phyloP scores from a whole-genome alignment of 2,329 filamentous ascomycete species.

The Lachnellula suecica region DNA sequence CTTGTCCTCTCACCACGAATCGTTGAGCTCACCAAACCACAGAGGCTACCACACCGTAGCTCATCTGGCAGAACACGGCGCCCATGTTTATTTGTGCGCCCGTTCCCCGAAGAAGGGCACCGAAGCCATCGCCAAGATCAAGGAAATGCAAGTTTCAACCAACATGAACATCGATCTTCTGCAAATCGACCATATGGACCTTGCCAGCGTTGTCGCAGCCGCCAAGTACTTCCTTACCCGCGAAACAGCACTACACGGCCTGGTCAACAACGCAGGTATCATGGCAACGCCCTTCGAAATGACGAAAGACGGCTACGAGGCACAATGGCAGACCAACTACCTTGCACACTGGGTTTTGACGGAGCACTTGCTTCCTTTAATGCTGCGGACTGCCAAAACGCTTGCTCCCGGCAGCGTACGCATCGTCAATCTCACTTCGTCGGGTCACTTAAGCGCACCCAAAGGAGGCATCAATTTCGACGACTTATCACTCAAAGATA shows the following conservation, averaged over 20 bases:
- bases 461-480: conserved; percentile 19
- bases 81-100: conserved; percentile 21
- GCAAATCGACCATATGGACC: conserved; percentile 35
- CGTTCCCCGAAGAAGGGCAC: conserved; percentile 16
- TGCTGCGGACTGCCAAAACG: conserved; percentile 14
- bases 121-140: conserved; percentile 18
- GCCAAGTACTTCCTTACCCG: conserved; percentile 13
- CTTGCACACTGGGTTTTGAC: conserved; percentile 26
- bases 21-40: conserved; percentile 13
- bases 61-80: conserved; percentile 18
- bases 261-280: conserved; percentile 40
- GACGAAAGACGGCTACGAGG: conserved; percentile 38
- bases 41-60: conserved; percentile 23
- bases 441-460: conserved; percentile 17
- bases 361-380: conserved; percentile 12
- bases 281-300: conserved; percentile 36
- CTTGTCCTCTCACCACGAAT: conserved; percentile 10
- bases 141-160: conserved; percentile 9
- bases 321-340: conserved; percentile 29
- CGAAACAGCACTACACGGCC: conserved; percentile 34
- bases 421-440: conserved; percentile 20
- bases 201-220: conserved; percentile 34
- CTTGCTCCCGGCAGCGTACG: conserved; percentile 16
- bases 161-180: conserved; percentile 26
- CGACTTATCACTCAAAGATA: conserved; percentile 30